Conservation (phyloP, 208 protist species). For the Naegleria gruberi region DNA sequence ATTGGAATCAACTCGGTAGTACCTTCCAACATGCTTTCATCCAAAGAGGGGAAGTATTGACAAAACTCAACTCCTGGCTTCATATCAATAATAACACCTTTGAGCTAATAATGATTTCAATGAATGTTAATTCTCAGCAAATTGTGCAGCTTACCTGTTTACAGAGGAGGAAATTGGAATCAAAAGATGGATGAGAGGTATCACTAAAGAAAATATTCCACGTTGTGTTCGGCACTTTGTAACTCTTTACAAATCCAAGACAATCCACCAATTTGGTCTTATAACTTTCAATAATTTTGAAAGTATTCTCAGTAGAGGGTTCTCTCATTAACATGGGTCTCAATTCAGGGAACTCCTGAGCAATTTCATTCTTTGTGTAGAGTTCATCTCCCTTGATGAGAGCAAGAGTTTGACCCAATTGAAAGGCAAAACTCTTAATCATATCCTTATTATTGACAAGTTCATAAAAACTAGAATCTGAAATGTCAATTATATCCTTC, state of each 20-base stretch:
- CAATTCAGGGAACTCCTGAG: background rate
- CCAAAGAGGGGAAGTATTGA: background rate
- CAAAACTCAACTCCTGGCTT: background rate
- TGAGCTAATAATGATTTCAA: background rate
- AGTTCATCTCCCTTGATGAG: background rate
- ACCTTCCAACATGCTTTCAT: background rate
- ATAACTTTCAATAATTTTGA: background rate
- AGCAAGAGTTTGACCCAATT: background rate
- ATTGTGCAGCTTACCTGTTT: background rate
- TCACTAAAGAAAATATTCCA: background rate
- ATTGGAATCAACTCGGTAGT: background rate
- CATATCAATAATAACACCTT: background rate
- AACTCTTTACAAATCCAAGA: background rate
- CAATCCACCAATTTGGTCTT: background rate
- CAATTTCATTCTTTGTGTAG: background rate
- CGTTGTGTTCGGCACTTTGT: background rate
- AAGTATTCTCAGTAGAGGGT: background rate
- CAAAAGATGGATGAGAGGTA: background rate
- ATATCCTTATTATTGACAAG: background rate
- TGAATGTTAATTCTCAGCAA: background rate
- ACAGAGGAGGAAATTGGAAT: background rate
- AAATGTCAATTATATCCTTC: background rate
- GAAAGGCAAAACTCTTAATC: background rate
- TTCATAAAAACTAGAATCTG: background rate
- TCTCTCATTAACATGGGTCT: background rate